Percentiles rank a stretch among this genome's conserved stretches.
phyloP scores from a whole-genome alignment of 2,329 filamentous ascomycete species.

The Phialophora tarda region DNA sequence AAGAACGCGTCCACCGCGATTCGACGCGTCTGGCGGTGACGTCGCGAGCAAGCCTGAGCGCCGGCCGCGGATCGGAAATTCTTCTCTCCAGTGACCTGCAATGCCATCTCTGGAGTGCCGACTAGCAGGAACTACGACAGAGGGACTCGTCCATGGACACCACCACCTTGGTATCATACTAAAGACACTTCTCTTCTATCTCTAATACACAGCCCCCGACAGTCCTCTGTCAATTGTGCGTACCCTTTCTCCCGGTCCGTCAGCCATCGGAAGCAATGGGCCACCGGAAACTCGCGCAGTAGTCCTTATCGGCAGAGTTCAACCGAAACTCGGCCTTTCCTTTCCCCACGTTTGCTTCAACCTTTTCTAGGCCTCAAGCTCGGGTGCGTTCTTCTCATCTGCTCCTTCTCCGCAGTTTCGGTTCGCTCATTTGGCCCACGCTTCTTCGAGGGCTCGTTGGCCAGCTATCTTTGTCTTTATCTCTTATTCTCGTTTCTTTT shows the following conservation, averaged over 20 bases:
- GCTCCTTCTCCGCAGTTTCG: slow-evolving; percentile 10
- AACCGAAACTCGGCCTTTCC: background rate
- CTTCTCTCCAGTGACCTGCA: background rate
- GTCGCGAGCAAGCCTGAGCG: background rate
- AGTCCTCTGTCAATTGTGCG: background rate
- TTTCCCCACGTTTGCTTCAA: slow-evolving; percentile 17
- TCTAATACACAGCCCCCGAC: background rate
- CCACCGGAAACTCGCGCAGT: background rate
- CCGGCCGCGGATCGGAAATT: background rate
- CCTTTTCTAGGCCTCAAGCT: slow-evolving; percentile 6
- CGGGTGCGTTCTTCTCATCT: slow-evolving; percentile 8
- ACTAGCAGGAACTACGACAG: background rate
- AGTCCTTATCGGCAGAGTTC: slow-evolving; percentile 12
- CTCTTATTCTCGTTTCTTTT: background rate
- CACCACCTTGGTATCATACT: background rate
- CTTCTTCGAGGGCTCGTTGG: slow-evolving; percentile 1
- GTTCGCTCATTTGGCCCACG: background rate
- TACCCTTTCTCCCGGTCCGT: background rate
- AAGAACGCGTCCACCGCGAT: slow-evolving; percentile 4
- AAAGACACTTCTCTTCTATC: background rate
- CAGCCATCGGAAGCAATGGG: background rate
- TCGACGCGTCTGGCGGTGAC: background rate
- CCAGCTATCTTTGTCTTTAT: background rate
- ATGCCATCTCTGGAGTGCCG: background rate
- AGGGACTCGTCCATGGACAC: background rate